Evolutionary conservation across 140 eudicot genomes (phyloP).

Genomic region (Anethum foeniculum): DNA sequence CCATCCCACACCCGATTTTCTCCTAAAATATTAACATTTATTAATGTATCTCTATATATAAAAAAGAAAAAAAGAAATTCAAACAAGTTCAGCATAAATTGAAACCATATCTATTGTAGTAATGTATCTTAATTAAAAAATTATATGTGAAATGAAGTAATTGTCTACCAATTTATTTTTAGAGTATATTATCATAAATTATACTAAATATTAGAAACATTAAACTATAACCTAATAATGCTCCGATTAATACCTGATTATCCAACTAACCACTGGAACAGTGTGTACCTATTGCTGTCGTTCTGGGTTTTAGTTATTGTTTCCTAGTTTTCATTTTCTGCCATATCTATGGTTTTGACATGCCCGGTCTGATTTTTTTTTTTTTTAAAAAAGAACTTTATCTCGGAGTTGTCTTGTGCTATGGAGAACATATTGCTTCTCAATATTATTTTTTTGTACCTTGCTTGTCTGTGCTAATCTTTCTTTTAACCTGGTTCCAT

Average conservation of each 20-base stretch:
- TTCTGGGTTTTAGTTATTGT: background rate
- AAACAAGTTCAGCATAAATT: background rate
- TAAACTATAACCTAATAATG: background rate
- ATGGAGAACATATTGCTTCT: background rate
- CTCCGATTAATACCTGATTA: background rate
- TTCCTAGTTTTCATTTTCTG: background rate
- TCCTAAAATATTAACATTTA: background rate
- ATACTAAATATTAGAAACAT: background rate
- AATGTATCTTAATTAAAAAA: background rate
- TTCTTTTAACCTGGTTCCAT: slow-evolving; percentile 7
- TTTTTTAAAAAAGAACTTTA: background rate
- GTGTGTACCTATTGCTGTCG: background rate
- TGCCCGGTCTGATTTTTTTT: background rate
- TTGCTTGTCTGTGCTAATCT: slow-evolving; percentile 5
- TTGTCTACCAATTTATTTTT: background rate
- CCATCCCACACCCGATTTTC: background rate
- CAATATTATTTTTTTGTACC: background rate
- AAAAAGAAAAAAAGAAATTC: background rate
- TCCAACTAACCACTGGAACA: background rate
- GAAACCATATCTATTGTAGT: background rate
- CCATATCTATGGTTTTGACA: background rate
- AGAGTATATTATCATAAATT: background rate
- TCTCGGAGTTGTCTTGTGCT: background rate
- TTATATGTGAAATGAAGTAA: background rate
- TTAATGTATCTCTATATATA: background rate